Evolutionary conservation across 2,329 filamentous ascomycete genomes (phyloP).

Genomic region (Ploettnerulaceae sp.): DNA sequence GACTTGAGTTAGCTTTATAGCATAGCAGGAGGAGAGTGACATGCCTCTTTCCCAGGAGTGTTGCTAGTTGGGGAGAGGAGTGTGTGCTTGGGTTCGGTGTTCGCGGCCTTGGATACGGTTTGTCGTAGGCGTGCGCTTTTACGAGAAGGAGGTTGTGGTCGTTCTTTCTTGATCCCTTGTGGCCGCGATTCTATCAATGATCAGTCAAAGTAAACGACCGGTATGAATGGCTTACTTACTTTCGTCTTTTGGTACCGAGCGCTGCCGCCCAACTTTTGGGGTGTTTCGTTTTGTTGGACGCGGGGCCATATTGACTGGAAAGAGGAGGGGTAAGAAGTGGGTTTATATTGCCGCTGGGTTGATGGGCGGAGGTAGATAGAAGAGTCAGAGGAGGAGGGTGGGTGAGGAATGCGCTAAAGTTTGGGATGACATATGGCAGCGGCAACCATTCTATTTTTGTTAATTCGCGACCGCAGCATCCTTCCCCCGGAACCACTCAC

Average conservation of each 20-base stretch:
- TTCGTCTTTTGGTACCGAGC: constrained; percentile 21
- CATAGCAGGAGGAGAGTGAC: constrained; percentile 15
- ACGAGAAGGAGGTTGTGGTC: constrained; percentile 14
- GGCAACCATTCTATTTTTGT: constrained; percentile 14
- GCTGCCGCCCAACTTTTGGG: constrained; percentile 21
- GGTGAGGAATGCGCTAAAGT: constrained; percentile 18
- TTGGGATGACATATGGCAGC: neutral
- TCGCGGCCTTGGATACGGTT: constrained; percentile 18
- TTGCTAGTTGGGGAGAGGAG: constrained; percentile 22
- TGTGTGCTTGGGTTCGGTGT: constrained; percentile 19
- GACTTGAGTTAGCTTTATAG: constrained; percentile 24
- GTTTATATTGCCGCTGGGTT: constrained; percentile 18
- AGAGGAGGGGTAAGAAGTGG: constrained; percentile 16
- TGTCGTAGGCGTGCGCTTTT: constrained; percentile 6
- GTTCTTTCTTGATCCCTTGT: constrained; percentile 26
- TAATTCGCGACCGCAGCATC: constrained; percentile 15
- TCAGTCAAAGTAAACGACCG: constrained; percentile 21
- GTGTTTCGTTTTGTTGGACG: constrained; percentile 24
- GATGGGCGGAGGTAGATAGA: constrained; percentile 1
- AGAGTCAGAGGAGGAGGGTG: constrained; percentile 7
- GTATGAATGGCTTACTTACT: constrained; percentile 14
- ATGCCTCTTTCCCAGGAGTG: constrained; percentile 19
- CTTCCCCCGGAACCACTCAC: constrained; percentile 14
- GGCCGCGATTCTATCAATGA: constrained; percentile 22
- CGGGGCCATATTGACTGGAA: constrained; percentile 22